Percentiles rank a stretch among this genome's conserved stretches.
phyloP scores from a whole-genome alignment of 2,329 filamentous ascomycete genomes.

The Tetracladium maxilliforme region DNA sequence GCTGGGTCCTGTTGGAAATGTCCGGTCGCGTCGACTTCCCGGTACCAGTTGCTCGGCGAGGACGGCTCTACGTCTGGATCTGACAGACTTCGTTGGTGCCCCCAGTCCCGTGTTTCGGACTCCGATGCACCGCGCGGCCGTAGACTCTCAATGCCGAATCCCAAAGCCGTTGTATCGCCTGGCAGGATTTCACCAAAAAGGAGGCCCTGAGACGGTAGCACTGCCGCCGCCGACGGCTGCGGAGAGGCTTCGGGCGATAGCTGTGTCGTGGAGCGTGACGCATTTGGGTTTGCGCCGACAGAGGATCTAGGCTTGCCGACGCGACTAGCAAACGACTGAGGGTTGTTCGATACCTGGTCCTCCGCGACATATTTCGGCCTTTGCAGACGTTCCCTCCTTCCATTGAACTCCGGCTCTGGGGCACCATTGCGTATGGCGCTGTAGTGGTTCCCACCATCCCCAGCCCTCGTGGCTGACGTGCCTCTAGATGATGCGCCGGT shows the following conservation, averaged over 20 bases:
- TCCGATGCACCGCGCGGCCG: slow-evolving; percentile 53
- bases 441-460: too few species aligned
- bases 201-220: slow-evolving; percentile 38
- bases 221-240: slow-evolving; percentile 15
- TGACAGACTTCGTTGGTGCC: slow-evolving; percentile 38
- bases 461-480: too few species aligned
- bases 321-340: slow-evolving; percentile 45
- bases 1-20: slow-evolving; percentile 8
- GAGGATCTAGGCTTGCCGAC: slow-evolving; percentile 33
- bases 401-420: slow-evolving; percentile 8
- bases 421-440: neutral
- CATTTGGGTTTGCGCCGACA: slow-evolving; percentile 16
- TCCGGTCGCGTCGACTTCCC: slow-evolving; percentile 22
- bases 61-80: slow-evolving; percentile 40
- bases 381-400: slow-evolving; percentile 15
- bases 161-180: slow-evolving; percentile 37
- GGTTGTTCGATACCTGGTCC: slow-evolving; percentile 34
- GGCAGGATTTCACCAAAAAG: slow-evolving; percentile 64
- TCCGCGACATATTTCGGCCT: slow-evolving; percentile 31
- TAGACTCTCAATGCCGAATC: slow-evolving; percentile 42
- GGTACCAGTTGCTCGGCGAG: slow-evolving; percentile 56
- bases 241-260: slow-evolving; percentile 23
- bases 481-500: too few species aligned
- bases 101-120: slow-evolving; percentile 35
- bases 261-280: slow-evolving; percentile 28